Base-by-base conservation (phyloP, 257 asterid genomes). In the Anisodus acutangulus region DNA sequence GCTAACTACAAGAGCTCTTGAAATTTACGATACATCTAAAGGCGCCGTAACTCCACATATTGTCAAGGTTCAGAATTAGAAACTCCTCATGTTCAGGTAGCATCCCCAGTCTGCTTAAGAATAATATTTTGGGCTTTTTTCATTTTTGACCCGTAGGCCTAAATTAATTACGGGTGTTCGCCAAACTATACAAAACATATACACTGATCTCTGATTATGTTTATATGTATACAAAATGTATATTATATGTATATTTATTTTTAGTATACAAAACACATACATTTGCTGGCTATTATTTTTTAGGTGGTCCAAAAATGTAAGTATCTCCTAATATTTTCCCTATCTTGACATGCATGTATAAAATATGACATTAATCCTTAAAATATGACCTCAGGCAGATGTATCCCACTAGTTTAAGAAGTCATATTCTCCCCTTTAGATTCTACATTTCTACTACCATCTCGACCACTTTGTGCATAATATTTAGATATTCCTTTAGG, bases 51-150 rank as follows among this genome's bases (percentile, higher is more conserved):
- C 92, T 78, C 98, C 97, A 47, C 98, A 91, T 86, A 68, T 93
- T 81, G 67, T 90, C 82, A 92, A 90, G 89, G 94, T 81, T 68
- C 94, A 90, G 98, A 94, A 89, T 87, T 92, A 51, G 91, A 91
- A 41, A 85, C 85, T 90, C 98, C 99, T 84, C 92, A 93, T 87
- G 83, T 85, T 86, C 98, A 91, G 95, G 99, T 94, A 87, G 31
- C 35, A 80, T 19, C 26, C 35, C 80, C 35, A 45, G 41, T 17
- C 60, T 11, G n/a, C 59, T 76, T 76, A 26, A 26, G 81, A 76
- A 51, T 51, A 53, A 3, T 16, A 6, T 41, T 41, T 2, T 39
- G 43, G 43, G 3, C 4, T 41, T 41, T 41, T 41, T 41, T 41
- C 3, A 41, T 39, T 39, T 2, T 39, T 39, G 3, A 3, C 45